Conservation (phyloP, 352 stramenopile genomes). For the Globisporangium uncinulatum region DNA sequence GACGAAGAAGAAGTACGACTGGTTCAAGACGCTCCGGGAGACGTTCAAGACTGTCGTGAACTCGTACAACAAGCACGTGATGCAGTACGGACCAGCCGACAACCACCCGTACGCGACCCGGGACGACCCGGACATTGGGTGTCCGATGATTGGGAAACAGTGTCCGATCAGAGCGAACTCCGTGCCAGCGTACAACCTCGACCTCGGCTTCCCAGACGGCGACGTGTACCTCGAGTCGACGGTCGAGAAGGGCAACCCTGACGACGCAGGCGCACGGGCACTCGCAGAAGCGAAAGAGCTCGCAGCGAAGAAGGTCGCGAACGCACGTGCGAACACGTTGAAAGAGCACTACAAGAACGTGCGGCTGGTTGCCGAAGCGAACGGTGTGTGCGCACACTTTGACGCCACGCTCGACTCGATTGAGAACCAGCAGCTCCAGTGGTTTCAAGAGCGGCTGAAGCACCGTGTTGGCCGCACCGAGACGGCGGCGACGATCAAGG, state of each 20-base stretch:
- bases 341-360: slow-evolving; percentile 89
- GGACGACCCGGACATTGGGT: slow-evolving; percentile 76
- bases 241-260: slow-evolving; percentile 58
- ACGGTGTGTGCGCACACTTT: slow-evolving; percentile 69
- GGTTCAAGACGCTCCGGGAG: slow-evolving; percentile 90
- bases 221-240: slow-evolving; percentile 75
- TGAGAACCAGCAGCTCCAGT: slow-evolving; percentile 59
- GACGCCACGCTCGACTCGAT: slow-evolving; percentile 74
- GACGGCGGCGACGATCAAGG: slow-evolving; percentile 82
- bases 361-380: slow-evolving; percentile 73
- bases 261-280: slow-evolving; percentile 64
- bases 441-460: slow-evolving; percentile 75
- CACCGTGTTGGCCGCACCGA: slow-evolving; percentile 65
- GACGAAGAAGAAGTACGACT: slow-evolving; percentile 90
- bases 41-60: slow-evolving; percentile 92
- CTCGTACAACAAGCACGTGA: slow-evolving; percentile 88
- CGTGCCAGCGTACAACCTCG: slow-evolving; percentile 61
- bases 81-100: slow-evolving; percentile 85
- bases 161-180: slow-evolving; percentile 87
- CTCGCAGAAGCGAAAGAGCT: slow-evolving; percentile 65
- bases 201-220: slow-evolving; percentile 77
- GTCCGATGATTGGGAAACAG: slow-evolving; percentile 87
- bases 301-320: slow-evolving; percentile 55
- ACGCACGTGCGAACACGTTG: slow-evolving; percentile 63
- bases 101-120: slow-evolving; percentile 87